These are phyloP conservation scores for Jasminum sambac DNA, from an alignment of 257 asterid species.

Conservation along the genomic window DNA sequence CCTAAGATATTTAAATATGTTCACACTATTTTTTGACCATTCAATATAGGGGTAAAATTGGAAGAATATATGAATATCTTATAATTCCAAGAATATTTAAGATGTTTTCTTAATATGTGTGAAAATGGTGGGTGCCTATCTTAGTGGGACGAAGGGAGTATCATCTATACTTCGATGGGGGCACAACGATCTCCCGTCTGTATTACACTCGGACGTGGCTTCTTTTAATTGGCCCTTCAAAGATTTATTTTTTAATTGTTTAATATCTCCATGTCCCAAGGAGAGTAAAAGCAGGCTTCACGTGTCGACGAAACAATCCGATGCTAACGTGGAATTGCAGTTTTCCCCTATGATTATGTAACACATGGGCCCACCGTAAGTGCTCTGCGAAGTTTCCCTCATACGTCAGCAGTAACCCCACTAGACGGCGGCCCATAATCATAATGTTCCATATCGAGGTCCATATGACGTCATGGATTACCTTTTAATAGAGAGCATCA, in stretches of 20 bases:
- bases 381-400: background rate
- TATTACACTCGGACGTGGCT: background rate
- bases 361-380: background rate
- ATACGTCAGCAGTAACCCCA: background rate
- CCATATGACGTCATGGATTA: background rate
- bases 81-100: too few species aligned
- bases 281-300: background rate
- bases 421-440: background rate
- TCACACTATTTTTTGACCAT: too few species aligned
- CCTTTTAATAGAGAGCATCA: background rate
- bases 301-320: background rate
- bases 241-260: background rate
- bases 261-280: background rate
- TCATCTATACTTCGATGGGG: too few species aligned
- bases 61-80: too few species aligned
- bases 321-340: slow-evolving; percentile 1
- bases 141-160: too few species aligned
- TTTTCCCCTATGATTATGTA: background rate
- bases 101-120: too few species aligned
- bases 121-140: too few species aligned
- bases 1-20: too few species aligned
- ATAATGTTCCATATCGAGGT: background rate
- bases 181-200: background rate
- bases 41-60: too few species aligned
- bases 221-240: background rate